These are phyloP conservation scores for Pestalotiopsis sp. DNA, from an alignment of 2,329 filamentous ascomycete genomes.

Conservation along the genomic window DNA sequence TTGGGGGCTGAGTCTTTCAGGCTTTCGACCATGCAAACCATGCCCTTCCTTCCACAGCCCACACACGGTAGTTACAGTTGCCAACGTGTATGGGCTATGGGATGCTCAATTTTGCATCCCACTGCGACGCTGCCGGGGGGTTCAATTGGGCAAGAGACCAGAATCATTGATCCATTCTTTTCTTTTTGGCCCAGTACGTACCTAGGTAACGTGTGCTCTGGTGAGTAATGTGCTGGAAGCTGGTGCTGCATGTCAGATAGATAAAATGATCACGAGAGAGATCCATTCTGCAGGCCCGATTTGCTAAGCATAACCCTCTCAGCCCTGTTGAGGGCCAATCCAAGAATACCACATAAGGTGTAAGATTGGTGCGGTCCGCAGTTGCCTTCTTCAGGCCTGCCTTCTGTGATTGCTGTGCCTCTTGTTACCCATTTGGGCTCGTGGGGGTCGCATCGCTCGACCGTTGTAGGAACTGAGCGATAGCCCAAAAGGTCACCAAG, in stretches of 20 bases:
- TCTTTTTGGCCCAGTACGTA: too few relatives aligned
- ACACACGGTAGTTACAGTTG: not conserved
- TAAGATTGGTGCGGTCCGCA: not conserved
- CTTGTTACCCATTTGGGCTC: not conserved
- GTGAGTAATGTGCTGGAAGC: not conserved
- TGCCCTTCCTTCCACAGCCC: not conserved
- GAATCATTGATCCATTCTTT: not conserved
- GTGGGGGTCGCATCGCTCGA: not conserved
- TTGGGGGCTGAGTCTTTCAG: constrained; percentile 4
- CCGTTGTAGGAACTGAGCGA: not conserved
- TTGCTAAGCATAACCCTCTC: constrained; percentile 6
- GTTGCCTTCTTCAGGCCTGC: not conserved
- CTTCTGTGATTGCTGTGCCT: not conserved
- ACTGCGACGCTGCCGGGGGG: constrained; percentile 2
- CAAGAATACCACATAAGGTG: not conserved
- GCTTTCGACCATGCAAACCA: not conserved
- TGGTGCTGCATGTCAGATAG: constrained; percentile 12
- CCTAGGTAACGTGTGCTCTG: too few relatives aligned
- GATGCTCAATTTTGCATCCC: constrained; percentile 5
- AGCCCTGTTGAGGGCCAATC: constrained; percentile 6
- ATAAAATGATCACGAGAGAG: constrained; percentile 6
- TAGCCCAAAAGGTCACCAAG: not conserved
- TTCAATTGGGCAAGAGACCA: not conserved
- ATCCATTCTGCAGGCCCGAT: not conserved
- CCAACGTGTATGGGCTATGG: too few relatives aligned